Conservation (phyloP, 2,329 filamentous ascomycete species). For the Periconia macrospinosa region DNA sequence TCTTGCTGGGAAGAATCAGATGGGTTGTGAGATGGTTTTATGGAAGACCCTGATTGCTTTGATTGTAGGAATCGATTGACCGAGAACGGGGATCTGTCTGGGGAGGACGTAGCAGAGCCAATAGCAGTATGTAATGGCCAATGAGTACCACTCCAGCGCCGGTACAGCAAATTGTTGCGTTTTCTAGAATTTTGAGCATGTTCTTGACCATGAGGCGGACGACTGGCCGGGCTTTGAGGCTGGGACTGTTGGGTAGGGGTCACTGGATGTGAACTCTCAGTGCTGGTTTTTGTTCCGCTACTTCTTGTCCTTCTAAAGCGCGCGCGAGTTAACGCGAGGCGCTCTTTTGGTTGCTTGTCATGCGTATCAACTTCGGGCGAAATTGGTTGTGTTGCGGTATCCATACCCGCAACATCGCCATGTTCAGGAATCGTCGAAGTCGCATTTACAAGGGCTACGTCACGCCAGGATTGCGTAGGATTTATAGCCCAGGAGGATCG, state of each 20-base stretch:
- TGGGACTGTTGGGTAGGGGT: constrained; percentile 8
- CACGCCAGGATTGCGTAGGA: constrained; percentile 15
- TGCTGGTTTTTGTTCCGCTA: constrained; percentile 16
- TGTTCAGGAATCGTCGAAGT: constrained; percentile 17
- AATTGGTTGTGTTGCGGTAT: constrained; percentile 1
- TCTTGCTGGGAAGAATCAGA: background rate
- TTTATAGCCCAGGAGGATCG: constrained; percentile 27
- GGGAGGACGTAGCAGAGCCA: constrained; percentile 3
- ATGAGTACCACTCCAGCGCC: constrained; percentile 18
- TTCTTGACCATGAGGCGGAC: constrained; percentile 9
- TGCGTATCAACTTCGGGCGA: constrained; percentile 12
- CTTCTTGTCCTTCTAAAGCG: constrained; percentile 12
- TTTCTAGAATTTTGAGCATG: constrained; percentile 21
- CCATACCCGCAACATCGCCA: background rate
- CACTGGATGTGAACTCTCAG: constrained; percentile 10
- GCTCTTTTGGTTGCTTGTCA: constrained; percentile 11
- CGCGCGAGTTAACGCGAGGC: constrained; percentile 14
- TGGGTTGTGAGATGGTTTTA: background rate
- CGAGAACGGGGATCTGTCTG: constrained; percentile 10
- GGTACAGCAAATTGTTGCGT: constrained; percentile 17
- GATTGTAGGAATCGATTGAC: constrained; percentile 23
- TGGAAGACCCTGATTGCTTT: constrained; percentile 10
- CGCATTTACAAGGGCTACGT: constrained; percentile 7
- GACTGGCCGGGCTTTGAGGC: constrained; percentile 7
- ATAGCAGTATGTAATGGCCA: background rate